Base-by-base conservation (phyloP, 768 basidiomycete genomes). In the Sarcomyxa edulis region DNA sequence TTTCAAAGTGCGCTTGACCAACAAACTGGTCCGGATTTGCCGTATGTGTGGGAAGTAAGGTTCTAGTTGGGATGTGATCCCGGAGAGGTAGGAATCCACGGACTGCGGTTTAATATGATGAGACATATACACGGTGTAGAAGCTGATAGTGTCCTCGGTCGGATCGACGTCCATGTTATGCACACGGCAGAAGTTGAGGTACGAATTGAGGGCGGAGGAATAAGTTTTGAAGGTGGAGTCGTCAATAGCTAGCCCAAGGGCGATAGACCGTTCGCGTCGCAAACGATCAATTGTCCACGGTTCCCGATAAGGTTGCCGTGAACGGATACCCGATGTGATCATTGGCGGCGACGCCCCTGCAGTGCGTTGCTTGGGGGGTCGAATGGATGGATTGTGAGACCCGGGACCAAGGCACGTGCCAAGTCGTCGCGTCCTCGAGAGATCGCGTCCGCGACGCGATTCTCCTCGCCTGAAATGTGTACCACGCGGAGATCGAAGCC, bases 121-220 rank as follows among this genome's bases (percentile, higher is more conserved):
- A 3, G 40, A 60, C 56, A 63, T 65, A 46, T 48, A 69, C 1
- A 58, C 55, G 3, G 51, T 47, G 42, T 44, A 71, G 16, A 62
- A 58, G 7, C 53, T 54, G 3, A 72, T 47, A 0, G 66, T 67
- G 32, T 69, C 58, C 2, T 46, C 38, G 1, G 64, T 66, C 0
- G 68, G 70, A 0, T 64, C 51, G 10, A 64, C 19, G 4, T 64
- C 53, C 10, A 66, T 46, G 2, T 53, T 5, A 37, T 71, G 66
- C 0, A 43, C 1, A 0, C 41, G 19, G 26, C 54, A 51, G 45
- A 71, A 70, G 0, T 50, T 44, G 7, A 68, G 18, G 30, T 69
- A 71, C 2, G 61, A 68, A 18, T 65, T 55, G 15, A 66, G 41
- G 6, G 59, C 54, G 0, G 63, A 65, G 1, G 49, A 36, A 44